A percentile compares a stretch with the other conserved stretches of the same genome.
Evolutionary conservation across 176 grass and related monocot genomes (phyloP).

Genomic region (Stipa capillata): DNA sequence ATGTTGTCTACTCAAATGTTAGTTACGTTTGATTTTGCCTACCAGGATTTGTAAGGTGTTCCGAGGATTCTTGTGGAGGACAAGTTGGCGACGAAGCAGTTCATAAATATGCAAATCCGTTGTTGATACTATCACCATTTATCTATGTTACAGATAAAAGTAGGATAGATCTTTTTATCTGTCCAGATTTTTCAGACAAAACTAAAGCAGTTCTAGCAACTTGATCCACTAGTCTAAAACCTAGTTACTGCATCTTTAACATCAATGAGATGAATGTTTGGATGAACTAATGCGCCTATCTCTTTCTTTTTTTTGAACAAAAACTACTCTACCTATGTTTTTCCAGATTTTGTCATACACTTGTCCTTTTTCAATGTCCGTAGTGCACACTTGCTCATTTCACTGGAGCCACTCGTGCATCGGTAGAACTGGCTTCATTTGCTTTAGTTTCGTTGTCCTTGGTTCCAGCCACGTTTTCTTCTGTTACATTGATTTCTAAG

Average conservation of each 20-base stretch:
- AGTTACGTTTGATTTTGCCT: background rate
- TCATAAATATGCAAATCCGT: background rate
- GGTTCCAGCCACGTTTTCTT: background rate
- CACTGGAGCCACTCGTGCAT: background rate
- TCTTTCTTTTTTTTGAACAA: no score
- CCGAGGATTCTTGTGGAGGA: background rate
- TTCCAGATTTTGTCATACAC: background rate
- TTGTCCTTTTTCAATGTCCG: background rate
- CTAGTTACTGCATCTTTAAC: background rate
- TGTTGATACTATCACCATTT: background rate
- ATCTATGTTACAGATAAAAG: background rate
- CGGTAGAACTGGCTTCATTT: background rate
- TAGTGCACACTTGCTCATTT: background rate
- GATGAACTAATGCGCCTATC: no score
- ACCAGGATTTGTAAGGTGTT: background rate
- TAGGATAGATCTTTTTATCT: background rate
- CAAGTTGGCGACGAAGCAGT: background rate
- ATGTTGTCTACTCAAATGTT: background rate
- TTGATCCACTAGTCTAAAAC: background rate
- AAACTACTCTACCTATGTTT: background rate
- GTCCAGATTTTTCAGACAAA: background rate
- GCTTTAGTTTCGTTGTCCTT: background rate
- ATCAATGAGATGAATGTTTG: background rate
- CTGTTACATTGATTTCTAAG: background rate
- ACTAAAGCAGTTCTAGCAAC: background rate